Conservation (phyloP, 805 yeast genomes). For the Candida patagonica region DNA sequence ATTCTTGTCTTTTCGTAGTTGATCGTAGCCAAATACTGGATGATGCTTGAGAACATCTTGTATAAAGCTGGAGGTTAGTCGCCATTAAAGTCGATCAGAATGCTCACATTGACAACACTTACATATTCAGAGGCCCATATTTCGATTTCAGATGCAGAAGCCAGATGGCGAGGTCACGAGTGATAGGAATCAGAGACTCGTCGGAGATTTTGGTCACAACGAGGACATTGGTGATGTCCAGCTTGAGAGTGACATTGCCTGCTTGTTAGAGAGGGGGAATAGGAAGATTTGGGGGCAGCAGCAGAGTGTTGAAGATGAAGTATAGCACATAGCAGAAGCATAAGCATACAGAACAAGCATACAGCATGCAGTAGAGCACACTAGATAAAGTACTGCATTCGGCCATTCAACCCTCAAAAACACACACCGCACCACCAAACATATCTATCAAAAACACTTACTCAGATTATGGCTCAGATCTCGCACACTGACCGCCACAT, state of each 20-base stretch:
- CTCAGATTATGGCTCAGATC: conserved; percentile 25
- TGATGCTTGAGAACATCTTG: conserved; percentile 58
- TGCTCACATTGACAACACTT: conserved; percentile 34
- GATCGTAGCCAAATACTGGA: conserved; percentile 50
- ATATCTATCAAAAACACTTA: conserved; percentile 9
- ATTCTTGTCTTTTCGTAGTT: conserved; percentile 34
- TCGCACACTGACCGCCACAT: conserved; percentile 25
- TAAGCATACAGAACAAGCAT: too few species aligned
- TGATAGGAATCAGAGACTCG: conserved; percentile 13
- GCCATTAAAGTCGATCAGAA: conserved; percentile 55
- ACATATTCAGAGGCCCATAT: conserved; percentile 38
- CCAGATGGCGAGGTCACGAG: conserved; percentile 20
- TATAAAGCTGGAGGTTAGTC: conserved; percentile 39
- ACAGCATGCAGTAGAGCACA: too few species aligned
- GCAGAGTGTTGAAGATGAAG: too few species aligned
- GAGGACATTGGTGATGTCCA: conserved; percentile 18
- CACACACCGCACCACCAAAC: too few species aligned
- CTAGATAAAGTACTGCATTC: too few species aligned
- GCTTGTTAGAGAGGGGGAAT: too few species aligned
- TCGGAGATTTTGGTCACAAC: conserved; percentile 22
- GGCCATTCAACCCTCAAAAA: too few species aligned
- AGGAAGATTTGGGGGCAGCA: too few species aligned
- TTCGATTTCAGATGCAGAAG: conserved; percentile 16
- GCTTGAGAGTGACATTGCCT: conserved; percentile 20
- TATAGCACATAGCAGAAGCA: too few species aligned